These are phyloP conservation scores for Escallonia rubra DNA, from an alignment of 129 eudicot species.

Conservation along the genomic window DNA sequence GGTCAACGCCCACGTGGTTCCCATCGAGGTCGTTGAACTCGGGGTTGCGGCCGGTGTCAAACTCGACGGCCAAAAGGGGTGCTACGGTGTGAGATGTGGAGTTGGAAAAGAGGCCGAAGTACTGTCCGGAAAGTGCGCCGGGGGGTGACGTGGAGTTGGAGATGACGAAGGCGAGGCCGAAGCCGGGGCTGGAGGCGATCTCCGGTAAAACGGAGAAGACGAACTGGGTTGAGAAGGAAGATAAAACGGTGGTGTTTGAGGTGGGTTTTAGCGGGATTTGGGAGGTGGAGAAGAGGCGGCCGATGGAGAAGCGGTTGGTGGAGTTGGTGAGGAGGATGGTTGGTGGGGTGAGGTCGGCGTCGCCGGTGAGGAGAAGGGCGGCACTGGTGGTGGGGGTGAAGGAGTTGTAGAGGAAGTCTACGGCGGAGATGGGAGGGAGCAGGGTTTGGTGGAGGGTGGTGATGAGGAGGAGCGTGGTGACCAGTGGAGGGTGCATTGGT, in stretches of 20 bases:
- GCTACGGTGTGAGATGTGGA: conserved; percentile 16
- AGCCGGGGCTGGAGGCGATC: conserved; percentile 50
- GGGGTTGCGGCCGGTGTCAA: conserved; percentile 52
- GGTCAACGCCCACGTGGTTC: conserved; percentile 63
- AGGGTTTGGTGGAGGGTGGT: background rate
- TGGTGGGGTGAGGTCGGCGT: conserved; percentile 60
- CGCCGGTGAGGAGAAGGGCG: conserved; percentile 27
- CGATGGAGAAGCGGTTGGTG: conserved; percentile 53
- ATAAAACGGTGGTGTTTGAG: conserved; percentile 16
- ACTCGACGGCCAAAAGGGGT: conserved; percentile 59
- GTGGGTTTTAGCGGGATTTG: conserved; percentile 32
- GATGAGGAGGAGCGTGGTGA: conserved; percentile 3
- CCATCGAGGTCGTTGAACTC: conserved; percentile 56
- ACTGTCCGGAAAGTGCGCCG: conserved; percentile 55
- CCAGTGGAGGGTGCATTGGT: conserved; percentile 10
- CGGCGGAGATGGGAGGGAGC: conserved; percentile 32
- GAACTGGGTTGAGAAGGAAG: conserved; percentile 62
- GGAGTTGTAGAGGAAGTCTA: conserved; percentile 65
- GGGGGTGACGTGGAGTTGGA: conserved; percentile 38
- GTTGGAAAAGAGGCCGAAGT: conserved; percentile 46
- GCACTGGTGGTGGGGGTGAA: conserved; percentile 39
- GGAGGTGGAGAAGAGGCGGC: conserved; percentile 49
- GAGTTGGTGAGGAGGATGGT: conserved; percentile 59
- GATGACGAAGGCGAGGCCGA: conserved; percentile 57
- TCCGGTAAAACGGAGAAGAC: conserved; percentile 61